Conservation (phyloP, 129 eudicot species). For the Logfia minima region DNA sequence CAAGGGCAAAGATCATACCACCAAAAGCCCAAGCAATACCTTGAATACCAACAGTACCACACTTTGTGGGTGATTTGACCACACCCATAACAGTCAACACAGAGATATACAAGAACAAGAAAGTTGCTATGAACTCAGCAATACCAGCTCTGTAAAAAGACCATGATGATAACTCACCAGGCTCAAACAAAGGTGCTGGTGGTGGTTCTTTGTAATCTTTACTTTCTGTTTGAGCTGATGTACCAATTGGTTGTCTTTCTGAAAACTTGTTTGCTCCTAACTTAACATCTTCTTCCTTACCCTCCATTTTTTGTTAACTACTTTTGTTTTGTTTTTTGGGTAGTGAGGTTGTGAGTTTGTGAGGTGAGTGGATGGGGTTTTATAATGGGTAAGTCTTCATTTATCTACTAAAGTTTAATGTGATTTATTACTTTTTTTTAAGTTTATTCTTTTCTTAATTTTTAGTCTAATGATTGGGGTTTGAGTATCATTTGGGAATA, state of each 20-base stretch:
- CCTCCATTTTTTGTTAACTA: neutral
- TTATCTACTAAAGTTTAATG: neutral
- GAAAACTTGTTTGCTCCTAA: slow-evolving; percentile 13
- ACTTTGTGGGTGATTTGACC: slow-evolving; percentile 17
- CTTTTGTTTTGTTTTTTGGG: neutral
- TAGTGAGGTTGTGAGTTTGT: neutral
- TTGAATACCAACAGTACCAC: slow-evolving; percentile 21
- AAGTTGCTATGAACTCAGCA: slow-evolving; percentile 14
- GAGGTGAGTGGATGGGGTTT: slow-evolving; percentile 4
- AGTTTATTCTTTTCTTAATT: neutral
- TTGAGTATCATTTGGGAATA: slow-evolving; percentile 25
- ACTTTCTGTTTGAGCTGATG: slow-evolving; percentile 15
- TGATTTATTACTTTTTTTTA: neutral
- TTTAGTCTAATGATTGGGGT: slow-evolving; percentile 20
- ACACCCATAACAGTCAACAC: slow-evolving; percentile 21
- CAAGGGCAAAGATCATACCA: slow-evolving; percentile 25
- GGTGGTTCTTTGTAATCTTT: slow-evolving; percentile 22
- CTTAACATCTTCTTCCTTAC: slow-evolving; percentile 20
- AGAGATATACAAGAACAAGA: slow-evolving; percentile 23
- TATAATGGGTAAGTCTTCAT: slow-evolving; percentile 1
- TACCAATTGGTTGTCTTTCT: slow-evolving; percentile 13
- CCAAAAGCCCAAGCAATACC: slow-evolving; percentile 25
- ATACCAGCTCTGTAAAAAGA: slow-evolving; percentile 22
- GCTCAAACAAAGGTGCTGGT: slow-evolving; percentile 19
- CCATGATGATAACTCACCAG: slow-evolving; percentile 21